These are phyloP conservation scores for Lactifluus subvellereus DNA, from an alignment of 768 basidiomycete species.

Conservation along the genomic window DNA sequence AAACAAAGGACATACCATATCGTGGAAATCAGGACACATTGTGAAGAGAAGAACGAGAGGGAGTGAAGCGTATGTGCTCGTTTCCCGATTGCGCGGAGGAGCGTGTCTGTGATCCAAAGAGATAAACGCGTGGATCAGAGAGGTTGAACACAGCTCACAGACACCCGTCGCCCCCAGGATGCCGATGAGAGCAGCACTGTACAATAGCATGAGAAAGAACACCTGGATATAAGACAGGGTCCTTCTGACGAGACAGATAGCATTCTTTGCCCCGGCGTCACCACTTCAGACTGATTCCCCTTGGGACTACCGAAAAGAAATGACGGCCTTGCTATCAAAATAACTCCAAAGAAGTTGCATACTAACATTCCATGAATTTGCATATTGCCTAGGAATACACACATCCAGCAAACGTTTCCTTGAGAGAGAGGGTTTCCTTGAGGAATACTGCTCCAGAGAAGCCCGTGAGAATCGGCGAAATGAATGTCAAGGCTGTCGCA, in stretches of 20 bases:
- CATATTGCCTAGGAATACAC: conserved; percentile 3
- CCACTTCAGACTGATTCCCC: conserved; percentile 18
- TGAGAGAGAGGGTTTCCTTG: conserved; percentile 50
- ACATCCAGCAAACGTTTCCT: conserved; percentile 53
- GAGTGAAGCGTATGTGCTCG: conserved; percentile 72
- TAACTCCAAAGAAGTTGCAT: conserved; percentile 65
- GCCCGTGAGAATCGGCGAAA: conserved; percentile 61
- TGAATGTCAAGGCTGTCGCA: conserved; percentile 69
- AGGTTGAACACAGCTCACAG: conserved; percentile 40
- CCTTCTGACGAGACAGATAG: conserved; percentile 49
- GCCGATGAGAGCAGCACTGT: conserved; percentile 54
- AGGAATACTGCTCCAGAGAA: conserved; percentile 56
- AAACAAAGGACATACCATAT: conserved; percentile 27
- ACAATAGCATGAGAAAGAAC: not conserved
- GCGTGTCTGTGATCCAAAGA: conserved; percentile 34
- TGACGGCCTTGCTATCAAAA: conserved; percentile 75
- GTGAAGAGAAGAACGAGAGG: conserved; percentile 57
- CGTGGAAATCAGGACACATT: conserved; percentile 42
- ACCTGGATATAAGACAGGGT: not conserved
- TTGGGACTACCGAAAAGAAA: conserved; percentile 55
- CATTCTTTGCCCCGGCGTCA: conserved; percentile 39
- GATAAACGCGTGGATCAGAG: not conserved
- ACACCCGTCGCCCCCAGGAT: conserved; percentile 63
- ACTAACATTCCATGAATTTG: conserved; percentile 33
- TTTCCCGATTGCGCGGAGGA: conserved; percentile 66